Base-by-base conservation (phyloP, 169 alveolate species). In the Cryptosporidium bovis region DNA sequence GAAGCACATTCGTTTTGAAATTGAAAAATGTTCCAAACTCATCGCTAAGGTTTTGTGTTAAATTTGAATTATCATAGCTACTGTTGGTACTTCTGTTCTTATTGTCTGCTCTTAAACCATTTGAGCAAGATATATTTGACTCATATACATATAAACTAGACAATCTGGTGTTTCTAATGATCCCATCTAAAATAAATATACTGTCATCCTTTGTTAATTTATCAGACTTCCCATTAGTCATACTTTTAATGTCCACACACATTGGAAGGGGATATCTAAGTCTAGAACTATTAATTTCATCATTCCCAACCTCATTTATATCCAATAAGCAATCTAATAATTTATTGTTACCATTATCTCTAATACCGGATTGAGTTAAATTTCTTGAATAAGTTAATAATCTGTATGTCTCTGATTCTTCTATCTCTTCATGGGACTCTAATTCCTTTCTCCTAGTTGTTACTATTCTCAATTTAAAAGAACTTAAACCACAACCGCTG, bases 111-210 rank as follows among this genome's bases (percentile, higher is more conserved):
- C 4, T 40, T 8, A 40, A 40, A 3, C 48, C 48, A 40, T 40
- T 40, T 2, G 90, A 66, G 64, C 91, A 91, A 55, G 98, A 98
- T 50, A 96, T 92, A 92, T 96, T 97, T 44, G 93, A 93, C 91
- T 97, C 99, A 83, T 97, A 97, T 27, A 97, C 94, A 92, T 94
- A 94, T 6, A 95, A 92, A 20, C 94, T 82, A 51, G 87, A 58
- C 36, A 27, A 44, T n/a, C 87, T 77, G 18, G 55, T 40, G 64
- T 62, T 60, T 2, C 36, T 46, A 27, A 60, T 56, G 1, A 77
- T 40, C 20, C 18, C 62, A n/a, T 50, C 64, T 16, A 77, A 7
- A 3, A 77, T 62, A 36, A 15, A n/a, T 29, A 2, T 33, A 20
- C 15, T 44, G 33, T 15, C 34, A 10, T 12, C 16, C 36, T 16